These are phyloP conservation scores for Cryptococcus deneoformans DNA, from an alignment of 1,284 basidiomycete genomes.

Conservation along the genomic window DNA sequence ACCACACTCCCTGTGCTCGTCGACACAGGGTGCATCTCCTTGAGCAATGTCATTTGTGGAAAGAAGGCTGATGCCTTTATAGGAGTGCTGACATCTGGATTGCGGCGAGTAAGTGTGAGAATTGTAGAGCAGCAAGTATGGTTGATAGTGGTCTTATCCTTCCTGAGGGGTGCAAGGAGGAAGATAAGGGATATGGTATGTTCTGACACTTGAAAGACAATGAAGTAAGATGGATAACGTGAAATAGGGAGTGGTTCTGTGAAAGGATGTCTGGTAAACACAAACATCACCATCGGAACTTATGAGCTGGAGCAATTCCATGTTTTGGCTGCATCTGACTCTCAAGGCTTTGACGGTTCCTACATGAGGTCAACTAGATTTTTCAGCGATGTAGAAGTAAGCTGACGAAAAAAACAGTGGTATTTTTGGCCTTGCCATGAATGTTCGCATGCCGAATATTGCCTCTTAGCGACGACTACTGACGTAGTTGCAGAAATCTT, in stretches of 20 bases:
- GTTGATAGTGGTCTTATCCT: constrained; percentile 2
- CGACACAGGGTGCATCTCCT: background rate
- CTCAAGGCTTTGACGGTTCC: constrained; percentile 5
- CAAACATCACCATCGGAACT: constrained; percentile 5
- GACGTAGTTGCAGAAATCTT: constrained; percentile 1
- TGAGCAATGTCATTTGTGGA: background rate
- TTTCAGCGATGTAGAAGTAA: background rate
- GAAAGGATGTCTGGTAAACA: constrained; percentile 9
- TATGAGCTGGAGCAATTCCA: constrained; percentile 6
- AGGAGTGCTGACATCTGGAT: constrained; percentile 17
- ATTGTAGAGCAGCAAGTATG: constrained; percentile 5
- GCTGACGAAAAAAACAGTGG: constrained; percentile 1
- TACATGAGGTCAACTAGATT: constrained; percentile 9
- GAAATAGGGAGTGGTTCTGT: constrained; percentile 9
- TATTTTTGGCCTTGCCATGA: constrained; percentile 13
- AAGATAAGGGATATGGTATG: constrained; percentile 8
- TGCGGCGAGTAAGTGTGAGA: constrained; percentile 3
- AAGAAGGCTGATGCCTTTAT: background rate
- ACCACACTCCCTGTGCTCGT: constrained; percentile 8
- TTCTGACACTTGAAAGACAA: background rate
- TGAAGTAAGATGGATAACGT: background rate
- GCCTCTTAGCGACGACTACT: background rate
- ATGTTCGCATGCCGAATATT: background rate
- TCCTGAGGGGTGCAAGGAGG: constrained; percentile 1
- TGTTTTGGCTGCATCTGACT: constrained; percentile 2